These are phyloP conservation scores for Cryptococcus jaspeensis DNA, from an alignment of 1,284 basidiomycete species.

Conservation along the genomic window DNA sequence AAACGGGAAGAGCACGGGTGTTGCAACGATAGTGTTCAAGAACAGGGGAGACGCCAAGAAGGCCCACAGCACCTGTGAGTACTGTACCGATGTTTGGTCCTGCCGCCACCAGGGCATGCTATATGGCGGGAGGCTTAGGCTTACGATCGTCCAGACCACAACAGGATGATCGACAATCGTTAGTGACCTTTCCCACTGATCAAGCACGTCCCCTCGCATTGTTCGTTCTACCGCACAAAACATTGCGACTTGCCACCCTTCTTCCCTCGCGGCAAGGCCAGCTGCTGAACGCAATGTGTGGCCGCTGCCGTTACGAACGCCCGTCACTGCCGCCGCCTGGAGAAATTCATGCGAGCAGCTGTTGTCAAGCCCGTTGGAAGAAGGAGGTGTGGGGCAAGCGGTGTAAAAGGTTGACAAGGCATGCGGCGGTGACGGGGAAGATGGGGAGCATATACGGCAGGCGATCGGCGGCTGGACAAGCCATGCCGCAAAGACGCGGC, in stretches of 20 bases:
- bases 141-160: conserved; percentile 63
- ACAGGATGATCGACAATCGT: conserved; percentile 99
- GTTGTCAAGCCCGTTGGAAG: no score
- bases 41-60: conserved; percentile 85
- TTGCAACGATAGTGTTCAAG: conserved; percentile 82
- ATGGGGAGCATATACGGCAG: no score
- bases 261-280: not conserved
- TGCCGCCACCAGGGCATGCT: no score
- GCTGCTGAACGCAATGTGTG: not conserved
- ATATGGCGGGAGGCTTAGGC: not conserved
- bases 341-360: no score
- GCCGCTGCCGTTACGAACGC: no score
- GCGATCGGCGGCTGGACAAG: no score
- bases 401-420: no score
- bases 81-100: no score
- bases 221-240: not conserved
- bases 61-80: conserved; percentile 75
- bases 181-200: conserved; percentile 61
- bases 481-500: no score
- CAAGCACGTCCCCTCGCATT: not conserved
- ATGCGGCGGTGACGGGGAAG: no score
- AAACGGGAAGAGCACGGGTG: conserved; percentile 82
- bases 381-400: no score
- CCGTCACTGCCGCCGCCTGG: no score
- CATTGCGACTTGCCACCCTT: not conserved